Conservation (phyloP, 2,329 filamentous ascomycete genomes). For the Diatrype stigma region DNA sequence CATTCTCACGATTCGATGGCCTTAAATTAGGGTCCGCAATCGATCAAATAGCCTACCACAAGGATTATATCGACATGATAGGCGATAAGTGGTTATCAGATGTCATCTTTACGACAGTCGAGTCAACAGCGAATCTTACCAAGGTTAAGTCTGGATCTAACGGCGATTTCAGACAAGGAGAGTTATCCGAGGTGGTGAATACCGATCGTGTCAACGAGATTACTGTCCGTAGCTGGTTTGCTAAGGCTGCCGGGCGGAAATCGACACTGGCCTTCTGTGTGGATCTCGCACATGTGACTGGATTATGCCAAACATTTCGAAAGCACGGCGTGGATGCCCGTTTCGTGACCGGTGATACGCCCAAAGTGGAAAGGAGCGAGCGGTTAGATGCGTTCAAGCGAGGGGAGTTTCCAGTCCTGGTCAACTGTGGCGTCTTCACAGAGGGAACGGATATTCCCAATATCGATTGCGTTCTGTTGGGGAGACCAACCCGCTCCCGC, state of each 20-base stretch:
- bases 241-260: conserved; percentile 66
- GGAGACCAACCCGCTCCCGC: conserved; percentile 83
- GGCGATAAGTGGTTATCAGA: conserved; percentile 87
- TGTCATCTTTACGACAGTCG: conserved; percentile 90
- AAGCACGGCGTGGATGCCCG: conserved; percentile 74
- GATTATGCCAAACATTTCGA: conserved; percentile 72
- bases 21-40: conserved; percentile 77
- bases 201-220: conserved; percentile 76
- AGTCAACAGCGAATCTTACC: conserved; percentile 75
- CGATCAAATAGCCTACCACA: conserved; percentile 95
- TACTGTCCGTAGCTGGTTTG: conserved; percentile 80
- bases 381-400: conserved; percentile 72
- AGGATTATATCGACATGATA: conserved; percentile 61
- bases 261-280: conserved; percentile 95
- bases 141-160: conserved; percentile 58
- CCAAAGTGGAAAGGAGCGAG: conserved; percentile 61
- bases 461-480: conserved; percentile 88
- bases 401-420: conserved; percentile 75
- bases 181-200: conserved; percentile 82
- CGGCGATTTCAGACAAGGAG: conserved; percentile 75
- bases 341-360: conserved; percentile 81
- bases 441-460: conserved; percentile 98
- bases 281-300: conserved; percentile 75
- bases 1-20: conserved; percentile 74
- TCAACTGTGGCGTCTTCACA: conserved; percentile 96